Base-by-base conservation (phyloP, 192 early-diverging fungal genomes). In the Entophlyctis luteolus region DNA sequence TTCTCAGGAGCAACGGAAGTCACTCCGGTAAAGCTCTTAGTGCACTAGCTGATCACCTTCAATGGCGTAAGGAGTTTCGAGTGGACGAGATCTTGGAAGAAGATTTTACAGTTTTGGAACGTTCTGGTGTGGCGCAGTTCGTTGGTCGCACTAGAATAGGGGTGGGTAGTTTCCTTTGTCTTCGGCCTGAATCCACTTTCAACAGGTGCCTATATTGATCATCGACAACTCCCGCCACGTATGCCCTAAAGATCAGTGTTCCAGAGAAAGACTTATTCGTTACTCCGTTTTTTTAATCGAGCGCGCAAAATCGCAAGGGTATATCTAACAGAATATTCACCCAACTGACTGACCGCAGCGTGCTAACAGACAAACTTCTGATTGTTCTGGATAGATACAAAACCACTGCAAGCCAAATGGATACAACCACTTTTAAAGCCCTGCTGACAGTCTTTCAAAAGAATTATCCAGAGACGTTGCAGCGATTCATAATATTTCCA, bases 381-480 rank as follows among this genome's bases (percentile, higher is more conserved):
- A 65, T 78, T 4, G 48, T 78, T 38, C 42, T 78, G 20, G 76
- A 70, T 37, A 56, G 68, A 16, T 58, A 32, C 47, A 68, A 77
- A 35, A 69, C 49, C 5, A 67, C 55, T 3, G 48, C 47, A 20
- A 48, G 35, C 27, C 50, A 65, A 57, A 49, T 67, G 49, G 71
- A 77, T 42, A 70, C 70, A 12, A 23, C 28, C 16, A 62, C 68
- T 20, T 59, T 67, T 56, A 72, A 77, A 49, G 37, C 62, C 1
- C 38, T 72, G 1, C 46, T 78, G 4, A 68, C 73, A 8, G 28
- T 78, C 23, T 48, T 78, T 18, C 76, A 78, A 34, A 78, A 78
- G 55, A 69, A 78, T 47, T 78, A 78, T 47, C 76, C 76, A 1
- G 76, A 75, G 38, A 56, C 63, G 16, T 42, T 78, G 6, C 35